These are phyloP conservation scores for Neofusicoccum umdonicola DNA, from an alignment of 2,329 filamentous ascomycete genomes.

Conservation along the genomic window DNA sequence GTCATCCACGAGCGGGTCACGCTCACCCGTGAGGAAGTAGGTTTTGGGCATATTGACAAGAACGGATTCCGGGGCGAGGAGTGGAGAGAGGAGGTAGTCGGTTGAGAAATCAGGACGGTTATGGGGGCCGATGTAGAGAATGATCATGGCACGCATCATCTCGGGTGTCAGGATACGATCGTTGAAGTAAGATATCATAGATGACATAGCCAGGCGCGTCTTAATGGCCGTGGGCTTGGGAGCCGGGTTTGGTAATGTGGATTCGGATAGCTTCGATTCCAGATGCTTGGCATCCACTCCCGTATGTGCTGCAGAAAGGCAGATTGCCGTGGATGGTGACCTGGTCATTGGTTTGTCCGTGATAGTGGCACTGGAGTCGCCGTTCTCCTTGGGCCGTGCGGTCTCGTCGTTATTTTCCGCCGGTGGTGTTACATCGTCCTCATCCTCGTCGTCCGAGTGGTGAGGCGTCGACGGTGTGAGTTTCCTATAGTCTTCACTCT, in stretches of 20 bases:
- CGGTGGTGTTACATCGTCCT: conserved; percentile 34
- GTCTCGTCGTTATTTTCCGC: conserved; percentile 13
- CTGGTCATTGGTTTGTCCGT: conserved; percentile 15
- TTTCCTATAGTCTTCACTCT: conserved; percentile 84
- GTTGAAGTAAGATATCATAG: conserved; percentile 98
- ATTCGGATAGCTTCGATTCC: conserved; percentile 22
- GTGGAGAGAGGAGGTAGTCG: conserved; percentile 86
- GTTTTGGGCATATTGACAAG: conserved; percentile 88
- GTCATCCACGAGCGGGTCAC: conserved; percentile 92
- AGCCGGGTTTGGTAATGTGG: not conserved
- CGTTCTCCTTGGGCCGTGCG: conserved; percentile 12
- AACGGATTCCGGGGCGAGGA: conserved; percentile 81
- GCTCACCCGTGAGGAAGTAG: conserved; percentile 90
- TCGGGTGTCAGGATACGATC: conserved; percentile 92
- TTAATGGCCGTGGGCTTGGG: conserved; percentile 55
- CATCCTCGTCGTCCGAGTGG: conserved; percentile 71
- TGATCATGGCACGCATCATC: conserved; percentile 99
- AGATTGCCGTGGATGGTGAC: conserved; percentile 32
- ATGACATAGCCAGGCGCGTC: conserved; percentile 88
- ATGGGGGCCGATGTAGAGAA: conserved; percentile 91
- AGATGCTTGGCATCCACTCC: conserved; percentile 29
- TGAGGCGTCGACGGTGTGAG: conserved; percentile 78
- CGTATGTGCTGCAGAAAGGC: conserved; percentile 39
- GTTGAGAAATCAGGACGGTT: conserved; percentile 89
- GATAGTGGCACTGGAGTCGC: conserved; percentile 22